Conservation (phyloP, 768 basidiomycete genomes). For the Grammothele lineata region DNA sequence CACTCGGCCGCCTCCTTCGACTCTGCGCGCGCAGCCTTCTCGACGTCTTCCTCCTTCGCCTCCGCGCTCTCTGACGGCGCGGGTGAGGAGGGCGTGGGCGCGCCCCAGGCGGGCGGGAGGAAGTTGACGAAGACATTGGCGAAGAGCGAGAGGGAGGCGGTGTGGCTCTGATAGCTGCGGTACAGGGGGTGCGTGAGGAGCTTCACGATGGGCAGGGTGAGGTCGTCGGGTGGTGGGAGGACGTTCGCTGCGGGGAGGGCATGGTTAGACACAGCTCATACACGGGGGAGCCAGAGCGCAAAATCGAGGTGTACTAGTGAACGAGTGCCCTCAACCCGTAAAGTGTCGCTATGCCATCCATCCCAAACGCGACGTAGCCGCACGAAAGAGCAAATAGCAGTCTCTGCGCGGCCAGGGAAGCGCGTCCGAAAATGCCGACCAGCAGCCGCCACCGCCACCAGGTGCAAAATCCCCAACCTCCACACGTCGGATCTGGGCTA, state of each 20-base stretch:
- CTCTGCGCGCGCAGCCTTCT: constrained; percentile 5
- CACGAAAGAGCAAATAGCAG: too few relatives aligned
- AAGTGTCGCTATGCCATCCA: too few relatives aligned
- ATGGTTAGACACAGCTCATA: too few relatives aligned
- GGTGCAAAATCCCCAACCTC: too few relatives aligned
- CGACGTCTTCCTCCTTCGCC: constrained; percentile 10
- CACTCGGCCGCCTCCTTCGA: constrained; percentile 53
- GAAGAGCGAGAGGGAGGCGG: constrained; percentile 69
- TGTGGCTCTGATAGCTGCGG: constrained; percentile 64
- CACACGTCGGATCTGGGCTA: too few relatives aligned
- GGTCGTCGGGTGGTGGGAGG: constrained; percentile 73
- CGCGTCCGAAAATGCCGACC: too few relatives aligned
- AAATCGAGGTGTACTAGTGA: too few relatives aligned
- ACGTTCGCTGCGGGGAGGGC: constrained; percentile 78
- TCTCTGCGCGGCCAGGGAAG: too few relatives aligned
- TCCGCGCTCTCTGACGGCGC: constrained; percentile 22
- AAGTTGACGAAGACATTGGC: constrained; percentile 72
- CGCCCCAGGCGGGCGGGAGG: constrained; percentile 72
- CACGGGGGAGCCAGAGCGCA: not conserved
- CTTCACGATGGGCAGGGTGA: constrained; percentile 69
- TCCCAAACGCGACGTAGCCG: too few relatives aligned
- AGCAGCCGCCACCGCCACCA: too few relatives aligned
- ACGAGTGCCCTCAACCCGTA: too few relatives aligned
- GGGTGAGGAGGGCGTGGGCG: constrained; percentile 46
- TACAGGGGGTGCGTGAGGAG: constrained; percentile 77